Evolutionary conservation across 345 rosid species (phyloP), one percentile per base, ranked within the genome.

Genomic region (Draba incana): DNA sequence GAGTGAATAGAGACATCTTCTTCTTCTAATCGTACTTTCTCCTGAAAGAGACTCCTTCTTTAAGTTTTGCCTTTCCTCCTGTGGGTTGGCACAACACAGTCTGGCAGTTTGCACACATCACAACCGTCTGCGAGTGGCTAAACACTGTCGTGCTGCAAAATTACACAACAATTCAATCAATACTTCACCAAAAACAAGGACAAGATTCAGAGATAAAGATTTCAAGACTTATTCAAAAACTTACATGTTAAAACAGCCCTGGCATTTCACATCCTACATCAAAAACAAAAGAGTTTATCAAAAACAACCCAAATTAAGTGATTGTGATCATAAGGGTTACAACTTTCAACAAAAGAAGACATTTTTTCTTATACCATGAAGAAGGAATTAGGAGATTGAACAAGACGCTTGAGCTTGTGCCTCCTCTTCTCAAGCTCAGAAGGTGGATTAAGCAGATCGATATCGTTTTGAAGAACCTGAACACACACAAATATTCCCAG

Each of bases 381-480:
- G 62, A 83, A 87, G 0, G 90, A 87, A 66, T 87, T 85, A 2
- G 92, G 88, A 0, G 92, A 80, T 25, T 81, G 88, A 42, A 87
- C 90, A 27, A 87, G 84, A 55, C 88, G 92, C 81, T 87, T 87
- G 77, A 85, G 90, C 81, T 87, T 87, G 76, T 87, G 92, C 71
- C 83, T 87, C 75, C 72, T 83, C 85, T 85, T 87, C 81, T 87
- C 92, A 16, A 83, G 84, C 83, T 85, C 88, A 14, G 77, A 83
- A 2, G 90, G 92, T 46, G 92, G 90, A 69, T 85, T 85, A 39
- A 87, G 80, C 75, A 85, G 74, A 74, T 87, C 90, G 30, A 87
- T 74, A 63, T 87, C 90, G 74, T 87, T 87, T 60, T 85, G 86
- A 46, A 86, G 84, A 69, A 84, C 90, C 90, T 80, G 20, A 28